phyloP scores from a whole-genome alignment of 2,329 filamentous ascomycete genomes.

The Calonectria leucothoes region DNA sequence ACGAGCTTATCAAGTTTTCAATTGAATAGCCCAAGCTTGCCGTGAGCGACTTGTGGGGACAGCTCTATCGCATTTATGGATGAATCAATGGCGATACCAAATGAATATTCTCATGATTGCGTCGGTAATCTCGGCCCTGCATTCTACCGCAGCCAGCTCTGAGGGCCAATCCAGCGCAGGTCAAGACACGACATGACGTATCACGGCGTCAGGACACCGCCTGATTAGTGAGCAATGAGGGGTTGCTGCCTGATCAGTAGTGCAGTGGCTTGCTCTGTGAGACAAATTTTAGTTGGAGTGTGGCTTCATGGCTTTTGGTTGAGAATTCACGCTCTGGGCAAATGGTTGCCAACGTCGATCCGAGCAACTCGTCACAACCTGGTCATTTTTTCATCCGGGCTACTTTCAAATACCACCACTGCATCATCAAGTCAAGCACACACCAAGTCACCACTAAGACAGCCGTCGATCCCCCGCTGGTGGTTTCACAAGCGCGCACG shows the following conservation, averaged over 20 bases:
- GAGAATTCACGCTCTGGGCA: not conserved
- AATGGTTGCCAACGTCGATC: not conserved
- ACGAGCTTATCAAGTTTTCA: not conserved
- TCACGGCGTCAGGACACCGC: not conserved
- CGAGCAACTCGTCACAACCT: not conserved
- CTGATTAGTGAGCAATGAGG: slow-evolving; percentile 20
- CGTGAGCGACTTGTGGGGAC: not conserved
- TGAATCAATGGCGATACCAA: not conserved
- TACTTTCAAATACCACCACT: not conserved
- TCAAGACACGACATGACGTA: not conserved
- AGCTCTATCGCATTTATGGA: not conserved
- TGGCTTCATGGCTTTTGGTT: not conserved
- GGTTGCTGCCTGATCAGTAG: not conserved
- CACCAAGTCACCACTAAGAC: not conserved
- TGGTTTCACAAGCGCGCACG: not conserved
- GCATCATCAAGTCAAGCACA: not conserved
- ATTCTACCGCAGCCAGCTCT: not conserved
- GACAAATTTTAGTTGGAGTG: not conserved
- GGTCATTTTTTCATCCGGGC: not conserved
- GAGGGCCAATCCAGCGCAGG: not conserved
- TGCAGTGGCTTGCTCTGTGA: not conserved
- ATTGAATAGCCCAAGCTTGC: not conserved
- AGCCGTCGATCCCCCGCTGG: not conserved
- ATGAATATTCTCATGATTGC: not conserved
- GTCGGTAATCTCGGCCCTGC: not conserved